Evolutionary conservation across 768 basidiomycete genomes (phyloP), one percentile per base, ranked within the genome.

Genomic region (Xanthoconium stramineum): DNA sequence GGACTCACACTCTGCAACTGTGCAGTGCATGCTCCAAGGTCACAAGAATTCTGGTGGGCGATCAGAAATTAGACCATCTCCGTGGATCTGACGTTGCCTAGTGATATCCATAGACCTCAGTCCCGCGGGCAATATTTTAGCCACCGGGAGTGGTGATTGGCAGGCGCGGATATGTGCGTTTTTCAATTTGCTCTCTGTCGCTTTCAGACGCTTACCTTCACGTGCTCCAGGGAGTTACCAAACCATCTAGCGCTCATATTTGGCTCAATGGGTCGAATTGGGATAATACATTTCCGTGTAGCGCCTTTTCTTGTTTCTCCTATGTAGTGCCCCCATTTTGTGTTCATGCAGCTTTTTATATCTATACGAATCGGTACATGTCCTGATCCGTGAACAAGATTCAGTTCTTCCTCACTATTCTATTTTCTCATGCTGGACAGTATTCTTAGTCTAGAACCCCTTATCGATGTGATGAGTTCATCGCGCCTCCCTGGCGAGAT

Each of bases 1-100:
- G 87, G 91, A 95, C 68, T 84, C 91, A 50, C 79, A 82, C 60
- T 80, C 80, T 13, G 86, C 84, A 39, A 81, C 85, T 40, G 88
- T 94, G 65, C 95, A 98, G 71, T 88, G 91, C 65, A 93, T 96
- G 89, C 78, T 99, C 33, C 95, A 98, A 69, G 86, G 70, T 13
- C 79, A 78, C 65, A 81, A 87, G 73, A 88, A 88, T 66, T 84
- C 83, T 45, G 83, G 83, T 83, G 61, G 35, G 82, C 71, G 35
- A 24, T 60, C n/a, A 37, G 37, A 20, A 38, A 20, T 30, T 13
- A 19, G 30, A 45, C 30, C 36, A 28, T 50, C n/a, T 50, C 38
- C 38, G 49, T 50, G n/a, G 32, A 53, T 60, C 58, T 58, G 14
- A 50, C 46, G 48, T 35, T 44, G 39, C 33, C 12, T 65, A 84